These are phyloP conservation scores for Cylindrotheca closterium DNA, from an alignment of 108 stramenopile species.

Conservation along the genomic window DNA sequence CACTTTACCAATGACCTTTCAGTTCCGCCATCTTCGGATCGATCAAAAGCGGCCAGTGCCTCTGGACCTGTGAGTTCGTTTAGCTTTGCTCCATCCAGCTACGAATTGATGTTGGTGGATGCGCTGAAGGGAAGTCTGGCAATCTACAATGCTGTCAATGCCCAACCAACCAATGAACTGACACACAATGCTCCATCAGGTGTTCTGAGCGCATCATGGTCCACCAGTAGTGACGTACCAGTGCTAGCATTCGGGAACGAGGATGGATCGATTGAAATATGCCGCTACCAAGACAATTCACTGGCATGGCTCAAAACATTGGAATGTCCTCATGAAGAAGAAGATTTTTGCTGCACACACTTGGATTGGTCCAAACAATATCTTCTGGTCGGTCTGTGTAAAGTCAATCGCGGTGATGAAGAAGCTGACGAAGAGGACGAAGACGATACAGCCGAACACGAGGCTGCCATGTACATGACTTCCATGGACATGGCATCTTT, in stretches of 20 bases:
- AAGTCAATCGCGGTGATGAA: constrained; percentile 55
- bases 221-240: neutral
- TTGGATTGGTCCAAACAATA: constrained; percentile 51
- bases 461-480: constrained; percentile 29
- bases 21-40: constrained; percentile 14
- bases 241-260: constrained; percentile 17
- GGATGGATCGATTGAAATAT: constrained; percentile 29
- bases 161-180: constrained; percentile 5
- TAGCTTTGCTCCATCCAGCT: constrained; percentile 31
- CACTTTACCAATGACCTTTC: constrained; percentile 22
- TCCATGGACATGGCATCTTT: constrained; percentile 21
- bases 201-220: constrained; percentile 25
- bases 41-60: constrained; percentile 36
- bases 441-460: constrained; percentile 49
- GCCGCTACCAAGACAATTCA: neutral
- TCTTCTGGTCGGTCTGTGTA: constrained; percentile 57
- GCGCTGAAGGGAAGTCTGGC: constrained; percentile 10
- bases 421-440: constrained; percentile 66
- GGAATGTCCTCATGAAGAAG: constrained; percentile 22
- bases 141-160: constrained; percentile 28
- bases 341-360: constrained; percentile 49
- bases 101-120: constrained; percentile 38
- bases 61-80: constrained; percentile 53
- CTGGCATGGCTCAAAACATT: neutral
- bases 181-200: constrained; percentile 1